Evolutionary conservation across 345 rosid species (phyloP), one percentile per base, ranked within the genome.

Genomic region (Citrus cavaleriei): DNA sequence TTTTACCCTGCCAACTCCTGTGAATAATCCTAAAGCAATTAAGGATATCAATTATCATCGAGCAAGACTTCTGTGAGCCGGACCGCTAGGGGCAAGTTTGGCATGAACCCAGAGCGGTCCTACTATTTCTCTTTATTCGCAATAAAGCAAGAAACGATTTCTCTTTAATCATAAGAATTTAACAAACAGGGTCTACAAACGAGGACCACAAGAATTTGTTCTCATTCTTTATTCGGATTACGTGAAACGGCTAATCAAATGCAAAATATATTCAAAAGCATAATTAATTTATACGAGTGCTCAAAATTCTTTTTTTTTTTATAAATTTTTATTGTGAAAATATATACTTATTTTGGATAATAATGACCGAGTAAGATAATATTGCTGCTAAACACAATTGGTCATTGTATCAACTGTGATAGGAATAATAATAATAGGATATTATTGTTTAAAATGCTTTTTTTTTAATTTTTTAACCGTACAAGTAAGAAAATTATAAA

Each of bases 241-340:
- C 38, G 75, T 81, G 62, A 58, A 13, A 75, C 83, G 73, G 78
- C 80, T 83, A 74, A 81, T 71, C 70, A 66, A 72, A 58, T 24
- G 18, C 54, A 22, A 64, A 7, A n/a, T 10, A 18, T 21, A 27
- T 37, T 35, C 12, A 1, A 42, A 49, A 69, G 46, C 6, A 38
- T 19, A 54, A 6, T 46, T 46, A 46, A 46, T 46, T 46, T 46
- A 46, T 12, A 13, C 51, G 14, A 46, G 14, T 13, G 51, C 51
- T 46, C 16, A 46, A 46, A 46, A 13, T 46, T 46, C 18, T 2
- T 42, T 1, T 12, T 46, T 42, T 13, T 46, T 46, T 10, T 38
- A 0, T 38, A 0, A 38, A 13, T 42, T 42, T 42, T 42, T 42
- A 46, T 46, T 46, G 51, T 46, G 4, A 46, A 3, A 46, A 46